Base-by-base conservation (phyloP, 805 yeast species). In the Myxozyma kluyveri region DNA sequence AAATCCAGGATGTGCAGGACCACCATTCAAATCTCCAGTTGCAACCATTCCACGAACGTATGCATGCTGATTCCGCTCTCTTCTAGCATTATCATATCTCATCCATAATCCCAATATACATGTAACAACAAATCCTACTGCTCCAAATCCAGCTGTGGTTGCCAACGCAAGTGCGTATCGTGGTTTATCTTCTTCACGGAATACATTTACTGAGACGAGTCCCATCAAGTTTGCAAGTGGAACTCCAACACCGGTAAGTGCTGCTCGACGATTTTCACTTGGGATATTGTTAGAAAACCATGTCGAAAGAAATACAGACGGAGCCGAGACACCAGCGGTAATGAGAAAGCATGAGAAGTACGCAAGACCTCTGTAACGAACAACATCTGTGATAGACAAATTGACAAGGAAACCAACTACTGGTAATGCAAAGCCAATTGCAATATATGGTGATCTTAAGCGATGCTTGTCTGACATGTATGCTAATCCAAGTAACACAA, bases 141-240 rank as follows among this genome's bases (percentile, higher is more conserved):
- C 73, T 39, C 76, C 76, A 47, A 73, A 73, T 5, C 75, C 76
- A 41, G 80, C 72, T 43, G 75, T 70, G 49, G 75, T 75, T 44
- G 72, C 69, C 33, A 79, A 69, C n/a, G 82, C 83, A 0, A 77
- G 78, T 39, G 62, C 67, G 58, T 77, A 79, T 36, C 72, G 74
- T 14, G 83, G 83, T 14, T 81, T 75, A 62, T 78, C 82, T 50
- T 72, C 71, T 9, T 76, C 61, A 50, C 77, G 67, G 65, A 79
- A 79, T 38, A 79, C 74, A 56, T 73, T 78, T 23, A 80, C 72
- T 3, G 83, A 72, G 43, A 79, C 75, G 51, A 79, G 73, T 50
- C 83, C 83, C 40, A 81, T 82, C 37, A 78, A 74, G 58, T 79
- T 79, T 19, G 81, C 82, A 50, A 78, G 69, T 2, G 82, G 81